phyloP scores from a whole-genome alignment of 139 green algal species.

The Yamagishiella unicocca region DNA sequence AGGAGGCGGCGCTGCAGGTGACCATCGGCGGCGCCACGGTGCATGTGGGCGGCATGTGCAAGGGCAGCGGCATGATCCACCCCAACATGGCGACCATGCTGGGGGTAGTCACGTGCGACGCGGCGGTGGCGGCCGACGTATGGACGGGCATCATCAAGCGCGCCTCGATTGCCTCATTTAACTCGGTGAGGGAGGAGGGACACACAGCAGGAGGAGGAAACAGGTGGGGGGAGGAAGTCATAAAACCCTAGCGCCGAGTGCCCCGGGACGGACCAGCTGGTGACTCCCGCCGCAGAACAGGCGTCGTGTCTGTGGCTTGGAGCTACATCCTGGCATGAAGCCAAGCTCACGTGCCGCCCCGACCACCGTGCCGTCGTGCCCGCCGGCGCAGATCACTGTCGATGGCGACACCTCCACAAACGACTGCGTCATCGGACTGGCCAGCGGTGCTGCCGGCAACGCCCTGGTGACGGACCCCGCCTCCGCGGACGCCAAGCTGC shows the following conservation, averaged over 20 bases:
- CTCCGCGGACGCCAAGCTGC: constrained; percentile 70
- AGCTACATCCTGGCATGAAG: no score
- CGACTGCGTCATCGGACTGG: constrained; percentile 89
- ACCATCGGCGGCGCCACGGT: constrained; percentile 72
- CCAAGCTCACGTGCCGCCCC: no score
- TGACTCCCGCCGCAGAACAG: no score
- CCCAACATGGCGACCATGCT: constrained; percentile 99
- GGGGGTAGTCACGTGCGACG: constrained; percentile 95
- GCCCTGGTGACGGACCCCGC: constrained; percentile 75
- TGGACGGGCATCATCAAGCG: constrained; percentile 87
- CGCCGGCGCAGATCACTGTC: constrained; percentile 67
- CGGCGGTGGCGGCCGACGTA: constrained; percentile 75
- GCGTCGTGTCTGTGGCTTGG: no score
- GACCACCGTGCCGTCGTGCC: no score
- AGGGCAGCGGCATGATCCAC: constrained; percentile 99
- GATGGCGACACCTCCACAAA: constrained; percentile 95
- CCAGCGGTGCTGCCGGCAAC: constrained; percentile 76
- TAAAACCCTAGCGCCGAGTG: no score
- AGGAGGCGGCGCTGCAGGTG: constrained; percentile 89
- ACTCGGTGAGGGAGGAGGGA: constrained; percentile 67
- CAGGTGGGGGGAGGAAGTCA: not conserved
- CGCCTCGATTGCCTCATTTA: constrained; percentile 83
- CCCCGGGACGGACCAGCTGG: no score
- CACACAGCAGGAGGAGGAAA: not conserved
- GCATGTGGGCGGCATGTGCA: constrained; percentile 93